Evolutionary conservation across 73 alveolate genomes (phyloP), one percentile per base, ranked within the genome.

Genomic region (Tetrahymena malaccensis): DNA sequence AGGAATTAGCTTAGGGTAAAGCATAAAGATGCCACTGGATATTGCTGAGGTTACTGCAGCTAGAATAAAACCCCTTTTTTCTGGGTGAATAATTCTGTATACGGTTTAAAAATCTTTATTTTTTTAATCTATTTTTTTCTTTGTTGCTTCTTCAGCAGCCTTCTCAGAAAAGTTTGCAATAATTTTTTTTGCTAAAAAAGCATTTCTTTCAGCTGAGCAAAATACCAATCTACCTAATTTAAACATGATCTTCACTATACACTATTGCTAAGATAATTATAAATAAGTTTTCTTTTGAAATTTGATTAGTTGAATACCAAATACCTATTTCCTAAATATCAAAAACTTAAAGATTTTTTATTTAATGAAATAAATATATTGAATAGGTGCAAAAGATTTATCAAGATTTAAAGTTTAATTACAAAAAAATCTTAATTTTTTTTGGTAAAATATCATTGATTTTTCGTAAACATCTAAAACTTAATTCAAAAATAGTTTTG

Each of bases 1-100:
- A 94, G 93, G 93, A 34, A 94, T 85, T 38, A 94, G 43, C 43
- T 83, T 43, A 43, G 96, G 96, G 57, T 55, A 43, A 40, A 85
- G 93, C 37, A 94, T 44, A 21, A 94, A 55, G 7, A 94, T 37
- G 40, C 94, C 94, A 85, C 93, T 40, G 15, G 85, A 55, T 37
- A 94, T 17, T n/a, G 93, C 93, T 70, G 83, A 94, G 16, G 93
- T 84, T 8, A 94, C 25, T n/a, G 93, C 83, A 10, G 95, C 96
- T 94, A 94, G 13, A 1, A 94, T 19, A 35, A 21, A 83, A 5
- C 38, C 57, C 15, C 55, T 84, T 50, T 94, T 94, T 34, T 94
- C 96, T 83, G 96, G 96, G 16, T 34, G 40, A 85, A 94, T 84
- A 37, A 94, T 70, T 85, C 70, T 94, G 37, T 70, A 70, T 4